Evolutionary conservation across 2,329 filamentous ascomycete genomes (phyloP).

Genomic region (Drechslera avenae): DNA sequence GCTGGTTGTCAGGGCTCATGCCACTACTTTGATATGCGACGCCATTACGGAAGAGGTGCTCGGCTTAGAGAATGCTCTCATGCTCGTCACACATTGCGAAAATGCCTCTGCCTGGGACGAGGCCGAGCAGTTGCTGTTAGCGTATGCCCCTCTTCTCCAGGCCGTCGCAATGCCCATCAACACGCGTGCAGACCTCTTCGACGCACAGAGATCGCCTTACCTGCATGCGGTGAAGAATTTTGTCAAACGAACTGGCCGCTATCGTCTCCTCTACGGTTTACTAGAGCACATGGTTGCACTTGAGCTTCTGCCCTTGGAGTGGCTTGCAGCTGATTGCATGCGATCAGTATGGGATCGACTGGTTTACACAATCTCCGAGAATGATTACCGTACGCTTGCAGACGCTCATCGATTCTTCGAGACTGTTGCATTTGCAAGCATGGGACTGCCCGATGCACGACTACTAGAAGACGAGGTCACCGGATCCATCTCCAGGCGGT

Average conservation of each 20-base stretch:
- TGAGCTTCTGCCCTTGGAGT: constrained; percentile 45
- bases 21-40: constrained; percentile 43
- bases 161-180: constrained; percentile 32
- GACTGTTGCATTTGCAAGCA: constrained; percentile 34
- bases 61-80: constrained; percentile 24
- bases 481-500: constrained; percentile 24
- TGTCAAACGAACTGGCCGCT: constrained; percentile 35
- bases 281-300: constrained; percentile 42
- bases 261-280: constrained; percentile 43
- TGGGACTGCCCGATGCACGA: constrained; percentile 35
- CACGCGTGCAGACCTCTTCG: constrained; percentile 36
- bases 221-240: constrained; percentile 35
- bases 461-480: constrained; percentile 25
- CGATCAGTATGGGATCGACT: constrained; percentile 43
- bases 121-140: constrained; percentile 41
- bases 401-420: constrained; percentile 41
- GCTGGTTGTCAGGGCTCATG: constrained; percentile 51
- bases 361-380: constrained; percentile 40
- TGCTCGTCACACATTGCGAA: constrained; percentile 39
- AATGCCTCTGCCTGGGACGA: constrained; percentile 42
- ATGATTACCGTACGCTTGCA: constrained; percentile 29
- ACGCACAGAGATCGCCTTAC: constrained; percentile 31
- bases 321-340: constrained; percentile 47
- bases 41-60: constrained; percentile 46
- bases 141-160: constrained; percentile 33